A percentile compares a stretch with the other conserved stretches of the same genome.
Conservation (phyloP, 1,284 basidiomycete genomes). For the Porodaedalea pini region DNA sequence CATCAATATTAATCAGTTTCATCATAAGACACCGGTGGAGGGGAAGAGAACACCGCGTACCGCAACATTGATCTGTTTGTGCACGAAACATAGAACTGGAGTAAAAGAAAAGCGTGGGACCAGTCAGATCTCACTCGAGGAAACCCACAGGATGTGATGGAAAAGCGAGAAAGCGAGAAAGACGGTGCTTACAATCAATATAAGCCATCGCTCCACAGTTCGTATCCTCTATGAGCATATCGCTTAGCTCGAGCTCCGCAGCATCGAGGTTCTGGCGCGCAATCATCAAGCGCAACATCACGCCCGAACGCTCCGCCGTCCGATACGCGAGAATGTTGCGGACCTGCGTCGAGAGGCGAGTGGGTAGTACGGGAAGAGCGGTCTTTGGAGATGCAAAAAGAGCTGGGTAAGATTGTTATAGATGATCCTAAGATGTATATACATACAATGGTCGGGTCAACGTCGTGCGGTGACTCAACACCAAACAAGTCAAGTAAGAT, state of each 20-base stretch:
- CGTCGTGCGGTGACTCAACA: conserved; percentile 69
- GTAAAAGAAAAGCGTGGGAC: too few relatives aligned
- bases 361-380: conserved; percentile 70
- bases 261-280: conserved; percentile 94
- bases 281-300: conserved; percentile 67
- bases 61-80: conserved; percentile 57
- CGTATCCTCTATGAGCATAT: conserved; percentile 95
- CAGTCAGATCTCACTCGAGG: too few relatives aligned
- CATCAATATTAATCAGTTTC: not conserved
- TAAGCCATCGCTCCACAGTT: conserved; percentile 95
- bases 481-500: conserved; percentile 86
- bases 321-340: conserved; percentile 80
- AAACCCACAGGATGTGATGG: not conserved
- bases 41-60: conserved; percentile 43
- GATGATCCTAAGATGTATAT: not conserved
- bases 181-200: conserved; percentile 69
- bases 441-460: conserved; percentile 72
- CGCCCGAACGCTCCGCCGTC: conserved; percentile 54
- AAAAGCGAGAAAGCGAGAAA: conserved; percentile 22
- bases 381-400: conserved; percentile 41
- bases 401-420: conserved; percentile 19
- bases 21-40: not conserved
- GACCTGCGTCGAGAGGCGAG: conserved; percentile 80
- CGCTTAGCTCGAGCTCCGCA: conserved; percentile 92
- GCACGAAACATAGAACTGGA: conserved; percentile 50